Conservation (phyloP, 108 stramenopile species). For the Conticribra guillardii region DNA sequence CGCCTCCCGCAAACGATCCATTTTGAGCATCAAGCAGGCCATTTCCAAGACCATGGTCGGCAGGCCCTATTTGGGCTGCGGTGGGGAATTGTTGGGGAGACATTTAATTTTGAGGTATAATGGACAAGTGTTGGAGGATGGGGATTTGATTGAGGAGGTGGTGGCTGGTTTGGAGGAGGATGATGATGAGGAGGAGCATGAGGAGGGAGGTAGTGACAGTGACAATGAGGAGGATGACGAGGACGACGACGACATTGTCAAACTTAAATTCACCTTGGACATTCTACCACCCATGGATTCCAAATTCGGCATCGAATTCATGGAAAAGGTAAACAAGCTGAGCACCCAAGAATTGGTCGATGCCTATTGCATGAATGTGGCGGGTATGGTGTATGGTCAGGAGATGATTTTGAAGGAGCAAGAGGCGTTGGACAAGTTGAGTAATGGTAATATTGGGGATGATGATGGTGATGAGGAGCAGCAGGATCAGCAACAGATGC, state of each 20-base stretch:
- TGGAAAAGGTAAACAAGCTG: slow-evolving; percentile 46
- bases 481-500: no score
- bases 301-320: slow-evolving; percentile 68
- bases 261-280: slow-evolving; percentile 60
- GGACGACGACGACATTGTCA: slow-evolving; percentile 36
- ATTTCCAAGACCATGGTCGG: slow-evolving; percentile 55
- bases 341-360: slow-evolving; percentile 68
- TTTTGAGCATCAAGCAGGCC: slow-evolving; percentile 61
- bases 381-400: slow-evolving; percentile 42
- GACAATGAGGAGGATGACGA: slow-evolving; percentile 66
- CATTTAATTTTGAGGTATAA: slow-evolving; percentile 49
- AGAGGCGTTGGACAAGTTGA: slow-evolving; percentile 16
- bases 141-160: slow-evolving; percentile 67
- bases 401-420: slow-evolving; percentile 32
- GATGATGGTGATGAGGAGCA: slow-evolving; percentile 11
- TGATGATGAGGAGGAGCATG: slow-evolving; percentile 68
- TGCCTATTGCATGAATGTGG: slow-evolving; percentile 75
- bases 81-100: neutral
- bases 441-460: neutral
- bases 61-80: slow-evolving; percentile 18
- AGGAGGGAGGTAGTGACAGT: no score
- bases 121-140: slow-evolving; percentile 60
- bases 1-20: slow-evolving; percentile 56
- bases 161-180: slow-evolving; percentile 53
- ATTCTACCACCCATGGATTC: slow-evolving; percentile 78